A percentile compares a stretch with the other conserved stretches of the same genome.
phyloP scores from a whole-genome alignment of 2,329 filamentous ascomycete genomes.

The Aspergillus sp. region DNA sequence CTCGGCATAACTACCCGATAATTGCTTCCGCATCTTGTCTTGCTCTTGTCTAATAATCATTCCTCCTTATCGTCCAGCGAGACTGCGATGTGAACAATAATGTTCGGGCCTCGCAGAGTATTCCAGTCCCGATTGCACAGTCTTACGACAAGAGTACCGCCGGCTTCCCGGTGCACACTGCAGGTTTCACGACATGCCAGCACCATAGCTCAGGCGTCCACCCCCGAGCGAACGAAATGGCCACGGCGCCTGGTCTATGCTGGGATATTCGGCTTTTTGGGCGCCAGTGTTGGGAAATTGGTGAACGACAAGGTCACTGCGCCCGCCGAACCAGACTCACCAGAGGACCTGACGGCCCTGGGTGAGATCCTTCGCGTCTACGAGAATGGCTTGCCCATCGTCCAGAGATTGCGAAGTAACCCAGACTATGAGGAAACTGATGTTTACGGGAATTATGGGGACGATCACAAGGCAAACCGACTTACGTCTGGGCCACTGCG shows the following conservation, averaged over 20 bases:
- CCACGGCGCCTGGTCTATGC: slow-evolving; percentile 34
- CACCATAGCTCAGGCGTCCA: slow-evolving; percentile 15
- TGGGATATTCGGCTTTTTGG: slow-evolving; percentile 32
- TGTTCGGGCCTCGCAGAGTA: slow-evolving; percentile 24
- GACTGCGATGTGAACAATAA: slow-evolving; percentile 24
- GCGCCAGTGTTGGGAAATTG: slow-evolving; percentile 24
- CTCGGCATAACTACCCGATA: background rate
- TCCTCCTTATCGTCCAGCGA: background rate
- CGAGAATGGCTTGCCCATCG: slow-evolving; percentile 34
- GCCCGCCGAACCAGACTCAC: slow-evolving; percentile 32
- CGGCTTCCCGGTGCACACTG: slow-evolving; percentile 5
- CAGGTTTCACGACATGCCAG: slow-evolving; percentile 18
- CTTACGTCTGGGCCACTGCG: slow-evolving; percentile 40
- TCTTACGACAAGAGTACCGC: slow-evolving; percentile 1
- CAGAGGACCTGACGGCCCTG: slow-evolving; percentile 29
- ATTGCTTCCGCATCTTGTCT: background rate
- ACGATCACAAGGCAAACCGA: slow-evolving; percentile 31
- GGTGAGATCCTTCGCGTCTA: slow-evolving; percentile 29
- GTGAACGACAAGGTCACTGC: slow-evolving; percentile 21
- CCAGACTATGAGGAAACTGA: slow-evolving; percentile 40
- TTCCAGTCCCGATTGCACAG: slow-evolving; percentile 20
- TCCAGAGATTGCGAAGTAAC: slow-evolving; percentile 36
- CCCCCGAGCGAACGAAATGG: slow-evolving; percentile 28
- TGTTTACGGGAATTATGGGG: slow-evolving; percentile 36
- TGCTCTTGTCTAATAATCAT: background rate